phyloP scores from a whole-genome alignment of 257 asterid genomes.

The Salvia splendens region DNA sequence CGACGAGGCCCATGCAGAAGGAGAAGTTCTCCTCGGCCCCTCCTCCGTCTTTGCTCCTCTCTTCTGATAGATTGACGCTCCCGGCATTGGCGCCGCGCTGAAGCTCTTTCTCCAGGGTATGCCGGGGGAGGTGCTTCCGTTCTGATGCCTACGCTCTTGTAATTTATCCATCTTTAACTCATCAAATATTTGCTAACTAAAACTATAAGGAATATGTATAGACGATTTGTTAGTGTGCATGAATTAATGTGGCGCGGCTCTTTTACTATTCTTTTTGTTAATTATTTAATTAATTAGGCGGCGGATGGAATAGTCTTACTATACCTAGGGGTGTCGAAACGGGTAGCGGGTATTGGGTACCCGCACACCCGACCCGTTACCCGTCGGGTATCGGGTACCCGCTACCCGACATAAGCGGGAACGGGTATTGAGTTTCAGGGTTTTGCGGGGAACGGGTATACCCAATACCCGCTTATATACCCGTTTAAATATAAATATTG shows the following conservation, averaged over 20 bases:
- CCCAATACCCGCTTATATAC: too few species aligned
- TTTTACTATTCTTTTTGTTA: too few species aligned
- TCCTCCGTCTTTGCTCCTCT: constrained; percentile 31
- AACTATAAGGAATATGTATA: background rate
- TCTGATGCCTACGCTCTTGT: constrained; percentile 30
- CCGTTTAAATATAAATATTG: too few species aligned
- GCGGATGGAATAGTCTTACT: background rate
- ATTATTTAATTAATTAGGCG: background rate
- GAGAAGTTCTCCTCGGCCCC: constrained; percentile 58
- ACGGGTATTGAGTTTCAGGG: too few species aligned
- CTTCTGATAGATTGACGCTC: constrained; percentile 19
- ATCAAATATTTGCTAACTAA: background rate
- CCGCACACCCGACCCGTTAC: too few species aligned
- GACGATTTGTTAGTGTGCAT: too few species aligned
- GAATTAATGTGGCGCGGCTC: too few species aligned
- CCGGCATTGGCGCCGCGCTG: constrained; percentile 17
- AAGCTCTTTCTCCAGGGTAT: constrained; percentile 38
- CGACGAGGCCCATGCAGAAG: constrained; percentile 87
- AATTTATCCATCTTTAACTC: constrained; percentile 36
- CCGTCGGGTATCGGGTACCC: too few species aligned
- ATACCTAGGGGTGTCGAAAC: too few species aligned
- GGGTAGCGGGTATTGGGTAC: too few species aligned
- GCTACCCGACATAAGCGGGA: too few species aligned
- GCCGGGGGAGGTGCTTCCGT: constrained; percentile 29
- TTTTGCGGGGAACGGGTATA: too few species aligned